These are phyloP conservation scores for Cephalotrichum gorgonifer DNA, from an alignment of 2,329 filamentous ascomycete species.

Conservation along the genomic window DNA sequence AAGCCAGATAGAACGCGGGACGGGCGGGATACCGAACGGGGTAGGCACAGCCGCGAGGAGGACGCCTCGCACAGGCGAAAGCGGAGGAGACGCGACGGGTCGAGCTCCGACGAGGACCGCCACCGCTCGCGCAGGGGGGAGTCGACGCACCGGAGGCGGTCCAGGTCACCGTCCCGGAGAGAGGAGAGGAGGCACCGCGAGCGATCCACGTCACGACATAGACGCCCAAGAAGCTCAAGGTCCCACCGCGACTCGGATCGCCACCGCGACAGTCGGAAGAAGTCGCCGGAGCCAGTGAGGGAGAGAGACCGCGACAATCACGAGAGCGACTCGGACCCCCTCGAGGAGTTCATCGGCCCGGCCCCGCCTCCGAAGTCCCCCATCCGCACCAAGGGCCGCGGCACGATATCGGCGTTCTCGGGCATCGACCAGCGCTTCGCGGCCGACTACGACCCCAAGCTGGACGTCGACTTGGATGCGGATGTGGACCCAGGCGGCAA, in stretches of 20 bases:
- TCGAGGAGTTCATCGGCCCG: slow-evolving; percentile 70
- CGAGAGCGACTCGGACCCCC: slow-evolving; percentile 54
- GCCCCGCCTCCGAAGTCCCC: slow-evolving; percentile 38
- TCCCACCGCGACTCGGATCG: not conserved
- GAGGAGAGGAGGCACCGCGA: slow-evolving; percentile 21
- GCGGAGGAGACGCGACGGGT: not conserved
- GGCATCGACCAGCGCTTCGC: slow-evolving; percentile 77
- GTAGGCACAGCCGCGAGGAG: not conserved
- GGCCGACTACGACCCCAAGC: slow-evolving; percentile 45
- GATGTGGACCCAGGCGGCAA: too few species aligned
- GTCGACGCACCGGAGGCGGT: slow-evolving; percentile 14
- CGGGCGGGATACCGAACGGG: not conserved
- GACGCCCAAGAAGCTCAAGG: not conserved
- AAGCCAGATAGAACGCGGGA: not conserved
- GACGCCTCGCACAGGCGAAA: not conserved
- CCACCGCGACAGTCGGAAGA: slow-evolving; percentile 8
- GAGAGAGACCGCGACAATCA: slow-evolving; percentile 12
- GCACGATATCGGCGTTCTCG: slow-evolving; percentile 47
- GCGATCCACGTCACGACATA: slow-evolving; percentile 12
- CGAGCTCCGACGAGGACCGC: slow-evolving; percentile 8
- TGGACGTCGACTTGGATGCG: slow-evolving; percentile 43
- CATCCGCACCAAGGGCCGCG: slow-evolving; percentile 57
- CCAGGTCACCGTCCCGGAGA: slow-evolving; percentile 19
- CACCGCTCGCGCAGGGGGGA: slow-evolving; percentile 2
- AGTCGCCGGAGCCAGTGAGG: slow-evolving; percentile 7